Conservation (phyloP, 306 rosid genomes). For the Prunus mume region DNA sequence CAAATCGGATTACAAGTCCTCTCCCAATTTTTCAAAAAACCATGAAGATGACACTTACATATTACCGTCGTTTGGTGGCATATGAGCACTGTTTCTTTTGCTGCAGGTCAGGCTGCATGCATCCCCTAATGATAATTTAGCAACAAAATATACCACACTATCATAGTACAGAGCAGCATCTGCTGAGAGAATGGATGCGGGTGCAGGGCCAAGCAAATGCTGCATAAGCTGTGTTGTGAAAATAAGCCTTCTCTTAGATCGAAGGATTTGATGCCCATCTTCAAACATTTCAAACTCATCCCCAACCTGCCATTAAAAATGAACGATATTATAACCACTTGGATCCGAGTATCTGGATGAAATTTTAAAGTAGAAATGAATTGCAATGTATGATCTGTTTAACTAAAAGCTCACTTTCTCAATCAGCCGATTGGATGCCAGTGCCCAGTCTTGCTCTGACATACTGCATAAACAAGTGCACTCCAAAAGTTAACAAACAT, state of each 20-base stretch:
- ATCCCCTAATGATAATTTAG: constrained; percentile 42
- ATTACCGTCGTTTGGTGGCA: constrained; percentile 17
- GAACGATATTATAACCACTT: constrained; percentile 3
- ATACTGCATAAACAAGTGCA: constrained; percentile 31
- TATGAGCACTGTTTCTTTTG: constrained; percentile 16
- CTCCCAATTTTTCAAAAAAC: not conserved
- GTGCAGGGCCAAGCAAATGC: constrained; percentile 47
- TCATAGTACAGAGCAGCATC: constrained; percentile 40
- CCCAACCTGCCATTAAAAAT: constrained; percentile 36
- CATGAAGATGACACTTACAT: constrained; percentile 33
- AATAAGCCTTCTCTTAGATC: constrained; percentile 49
- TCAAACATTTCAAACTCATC: constrained; percentile 36
- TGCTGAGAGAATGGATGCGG: constrained; percentile 36
- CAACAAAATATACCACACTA: constrained; percentile 35
- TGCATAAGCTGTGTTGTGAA: constrained; percentile 46
- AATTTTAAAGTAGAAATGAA: not conserved
- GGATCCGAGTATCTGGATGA: not conserved
- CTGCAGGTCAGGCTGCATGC: constrained; percentile 44
- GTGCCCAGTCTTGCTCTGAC: constrained; percentile 50
- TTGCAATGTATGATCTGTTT: not conserved
- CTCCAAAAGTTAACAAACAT: not conserved
- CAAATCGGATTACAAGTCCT: not conserved
- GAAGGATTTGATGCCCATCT: constrained; percentile 25
- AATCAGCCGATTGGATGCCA: constrained; percentile 34
- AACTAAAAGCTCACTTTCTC: constrained; percentile 40